These are phyloP conservation scores for Penicillium simplicissimum DNA, from an alignment of 495 filamentous ascomycete genomes.

Conservation along the genomic window DNA sequence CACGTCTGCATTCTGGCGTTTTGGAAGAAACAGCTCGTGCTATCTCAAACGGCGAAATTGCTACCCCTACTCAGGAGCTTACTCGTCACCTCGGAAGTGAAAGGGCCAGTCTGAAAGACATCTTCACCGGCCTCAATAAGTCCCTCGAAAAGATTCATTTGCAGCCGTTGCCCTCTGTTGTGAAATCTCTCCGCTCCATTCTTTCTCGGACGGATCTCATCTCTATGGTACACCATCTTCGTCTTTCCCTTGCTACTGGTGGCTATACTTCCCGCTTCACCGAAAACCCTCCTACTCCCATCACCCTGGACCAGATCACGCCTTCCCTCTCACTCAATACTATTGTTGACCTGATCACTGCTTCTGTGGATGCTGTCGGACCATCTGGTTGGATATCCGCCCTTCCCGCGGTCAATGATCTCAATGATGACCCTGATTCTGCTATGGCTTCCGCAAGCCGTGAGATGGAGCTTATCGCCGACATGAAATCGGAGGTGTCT, in stretches of 20 bases:
- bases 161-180: conserved; percentile 57
- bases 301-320: conserved; percentile 53
- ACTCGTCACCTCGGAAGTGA: conserved; percentile 32
- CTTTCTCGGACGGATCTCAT: conserved; percentile 69
- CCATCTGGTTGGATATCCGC: conserved; percentile 77
- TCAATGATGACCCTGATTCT: conserved; percentile 42
- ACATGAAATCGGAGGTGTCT: conserved; percentile 72
- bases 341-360: conserved; percentile 66
- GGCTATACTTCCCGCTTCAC: conserved; percentile 47
- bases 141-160: conserved; percentile 64
- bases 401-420: conserved; percentile 22
- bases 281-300: conserved; percentile 45
- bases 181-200: conserved; percentile 62
- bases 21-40: conserved; percentile 36
- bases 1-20: conserved; percentile 33
- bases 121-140: conserved; percentile 43
- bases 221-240: conserved; percentile 72
- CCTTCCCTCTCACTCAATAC: conserved; percentile 52
- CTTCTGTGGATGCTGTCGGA: conserved; percentile 82
- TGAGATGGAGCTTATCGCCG: conserved; percentile 60
- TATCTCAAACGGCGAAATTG: conserved; percentile 34
- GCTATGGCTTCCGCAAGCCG: conserved; percentile 52
- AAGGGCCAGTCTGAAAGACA: conserved; percentile 30
- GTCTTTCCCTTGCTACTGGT: conserved; percentile 58
- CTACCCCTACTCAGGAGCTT: conserved; percentile 24